Evolutionary conservation across 495 filamentous ascomycete species (phyloP).

Genomic region (Penicillium alfredii): DNA sequence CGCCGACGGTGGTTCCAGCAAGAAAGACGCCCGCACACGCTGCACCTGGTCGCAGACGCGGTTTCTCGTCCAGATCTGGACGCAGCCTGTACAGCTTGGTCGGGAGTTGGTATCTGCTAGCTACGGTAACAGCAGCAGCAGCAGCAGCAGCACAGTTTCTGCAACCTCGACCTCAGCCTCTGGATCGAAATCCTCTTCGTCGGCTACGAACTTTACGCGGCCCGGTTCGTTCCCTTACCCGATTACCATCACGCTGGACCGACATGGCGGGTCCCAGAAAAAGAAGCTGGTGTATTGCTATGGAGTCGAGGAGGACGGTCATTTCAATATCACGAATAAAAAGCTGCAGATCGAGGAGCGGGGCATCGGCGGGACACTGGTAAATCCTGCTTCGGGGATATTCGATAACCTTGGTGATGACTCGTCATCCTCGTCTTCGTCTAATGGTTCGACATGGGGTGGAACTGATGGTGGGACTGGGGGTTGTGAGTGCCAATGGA

Average conservation of each 20-base stretch:
- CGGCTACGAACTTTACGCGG: slow-evolving; percentile 48
- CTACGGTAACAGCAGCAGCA: slow-evolving; percentile 1
- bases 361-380: slow-evolving; percentile 49
- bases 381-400: slow-evolving; percentile 52
- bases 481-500: slow-evolving; percentile 70
- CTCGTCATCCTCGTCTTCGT: slow-evolving; percentile 7
- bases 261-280: slow-evolving; percentile 61
- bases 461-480: slow-evolving; percentile 67
- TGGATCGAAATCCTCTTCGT: slow-evolving; percentile 28
- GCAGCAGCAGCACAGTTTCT: slow-evolving; percentile 5
- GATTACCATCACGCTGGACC: slow-evolving; percentile 72
- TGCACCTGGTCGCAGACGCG: slow-evolving; percentile 82
- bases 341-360: slow-evolving; percentile 56
- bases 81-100: slow-evolving; percentile 39
- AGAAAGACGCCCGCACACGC: slow-evolving; percentile 54
- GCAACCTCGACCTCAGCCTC: slow-evolving; percentile 18
- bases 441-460: slow-evolving; percentile 39
- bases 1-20: slow-evolving; percentile 55
- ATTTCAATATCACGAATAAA: slow-evolving; percentile 46
- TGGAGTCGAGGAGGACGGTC: slow-evolving; percentile 44
- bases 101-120: slow-evolving; percentile 36
- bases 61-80: slow-evolving; percentile 91
- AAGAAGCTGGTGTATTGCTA: slow-evolving; percentile 70
- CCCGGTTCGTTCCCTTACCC: slow-evolving; percentile 84
- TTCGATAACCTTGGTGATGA: slow-evolving; percentile 26